Base-by-base conservation (phyloP, 2,329 filamentous ascomycete genomes). In the Aspergillus neotritici region DNA sequence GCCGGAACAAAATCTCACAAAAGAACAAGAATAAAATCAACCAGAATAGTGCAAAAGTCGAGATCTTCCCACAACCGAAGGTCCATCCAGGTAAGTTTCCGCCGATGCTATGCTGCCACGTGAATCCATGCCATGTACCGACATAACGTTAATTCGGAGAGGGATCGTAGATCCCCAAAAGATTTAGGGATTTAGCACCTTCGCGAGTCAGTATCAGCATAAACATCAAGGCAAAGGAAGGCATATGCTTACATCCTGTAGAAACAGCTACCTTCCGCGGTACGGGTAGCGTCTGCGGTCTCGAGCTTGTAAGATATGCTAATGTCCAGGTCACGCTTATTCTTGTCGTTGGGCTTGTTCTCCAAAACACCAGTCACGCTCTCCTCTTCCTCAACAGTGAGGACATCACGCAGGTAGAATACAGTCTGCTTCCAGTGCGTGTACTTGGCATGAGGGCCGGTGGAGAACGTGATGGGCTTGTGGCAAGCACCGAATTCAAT, bases 381-480 rank as follows among this genome's bases (percentile, higher is more conserved):
- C 75, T 98, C 93, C 44, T 85, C 88, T 62, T 87, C 78, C 68
- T 94, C 84, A 31, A 95, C 89, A 13, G 90, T 97, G 52, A 98
- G 74, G 29, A 95, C 87, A 56, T 98, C 90, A 61, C 86, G 82
- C 51, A 98, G 77, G 73, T 98, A 98, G 74, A 98, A 97, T 50
- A 98, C 93, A 10, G 93, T 98, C 76, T 98, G 93, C 76, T 98
- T 98, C 93, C 93, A 98, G 78, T 98, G 93, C 13, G 93, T 98
- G 74, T 97, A 97, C 74, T 96, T 97, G 58, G 91, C 94, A 72
- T 97, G 93, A 21, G 93, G 93, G 15, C 93, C 93, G 13, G 93
- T 98, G 41, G 87, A 94, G 78, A 98, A 98, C 63, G 84, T 82
- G 64, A 98, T 89, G 28, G 89, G 87, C 79, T 97, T 97, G 79